phyloP scores from a whole-genome alignment of 768 basidiomycete genomes.

The Trametes gibbosa region DNA sequence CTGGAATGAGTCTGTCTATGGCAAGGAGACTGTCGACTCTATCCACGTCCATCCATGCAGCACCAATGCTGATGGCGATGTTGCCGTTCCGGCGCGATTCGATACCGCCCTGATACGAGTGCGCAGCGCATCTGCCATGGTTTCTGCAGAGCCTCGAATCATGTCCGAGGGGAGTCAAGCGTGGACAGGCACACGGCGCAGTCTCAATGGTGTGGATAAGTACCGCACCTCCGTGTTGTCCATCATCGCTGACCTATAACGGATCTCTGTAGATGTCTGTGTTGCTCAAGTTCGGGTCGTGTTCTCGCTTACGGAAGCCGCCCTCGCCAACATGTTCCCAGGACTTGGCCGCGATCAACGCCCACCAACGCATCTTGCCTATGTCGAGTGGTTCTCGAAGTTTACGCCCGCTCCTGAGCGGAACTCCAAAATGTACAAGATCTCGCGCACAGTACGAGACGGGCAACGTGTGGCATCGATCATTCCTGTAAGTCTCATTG shows the following conservation, averaged over 20 bases:
- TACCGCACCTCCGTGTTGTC: no score
- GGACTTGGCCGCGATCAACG: not conserved
- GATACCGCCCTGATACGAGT: constrained; percentile 33
- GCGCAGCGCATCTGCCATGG: not conserved
- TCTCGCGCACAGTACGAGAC: constrained; percentile 10
- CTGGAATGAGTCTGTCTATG: constrained; percentile 16
- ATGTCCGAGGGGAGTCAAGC: not conserved
- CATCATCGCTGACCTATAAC: no score
- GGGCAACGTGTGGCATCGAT: constrained; percentile 20
- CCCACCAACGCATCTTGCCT: constrained; percentile 23
- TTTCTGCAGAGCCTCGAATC: not conserved
- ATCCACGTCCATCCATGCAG: constrained; percentile 29
- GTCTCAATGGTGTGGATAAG: no score
- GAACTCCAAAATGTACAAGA: constrained; percentile 26
- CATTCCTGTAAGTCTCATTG: constrained; percentile 25
- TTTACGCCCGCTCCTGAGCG: constrained; percentile 19
- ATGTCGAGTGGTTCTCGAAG: constrained; percentile 32
- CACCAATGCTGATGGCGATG: constrained; percentile 16
- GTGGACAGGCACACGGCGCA: not conserved
- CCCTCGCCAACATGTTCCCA: not conserved
- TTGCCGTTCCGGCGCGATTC: constrained; percentile 28
- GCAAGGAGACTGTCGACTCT: constrained; percentile 26
- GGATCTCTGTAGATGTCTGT: constrained; percentile 19
- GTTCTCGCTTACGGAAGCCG: constrained; percentile 19
- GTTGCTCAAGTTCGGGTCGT: constrained; percentile 28